These are phyloP conservation scores for Botrytis medusae DNA, from an alignment of 2,329 filamentous ascomycete genomes.

Conservation along the genomic window DNA sequence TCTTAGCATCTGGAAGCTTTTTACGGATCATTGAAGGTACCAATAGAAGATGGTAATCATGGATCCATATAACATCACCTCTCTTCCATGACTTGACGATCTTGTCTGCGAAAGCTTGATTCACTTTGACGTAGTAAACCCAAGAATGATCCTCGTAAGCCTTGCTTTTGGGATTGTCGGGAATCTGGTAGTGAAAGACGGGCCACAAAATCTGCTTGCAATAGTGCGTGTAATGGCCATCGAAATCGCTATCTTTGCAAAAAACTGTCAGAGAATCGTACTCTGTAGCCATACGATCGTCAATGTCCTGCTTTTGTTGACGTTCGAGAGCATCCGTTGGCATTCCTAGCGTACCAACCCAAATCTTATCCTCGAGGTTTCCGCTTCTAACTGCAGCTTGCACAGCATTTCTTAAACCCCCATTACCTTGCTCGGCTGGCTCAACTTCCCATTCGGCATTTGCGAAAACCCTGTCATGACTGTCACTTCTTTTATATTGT, in stretches of 20 bases:
- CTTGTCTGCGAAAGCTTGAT: constrained; percentile 88
- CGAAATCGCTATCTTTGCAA: constrained; percentile 86
- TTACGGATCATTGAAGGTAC: constrained; percentile 88
- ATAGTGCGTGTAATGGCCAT: constrained; percentile 92
- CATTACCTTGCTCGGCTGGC: constrained; percentile 86
- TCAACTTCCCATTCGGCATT: constrained; percentile 81
- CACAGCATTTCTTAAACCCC: constrained; percentile 84
- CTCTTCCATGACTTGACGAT: constrained; percentile 91
- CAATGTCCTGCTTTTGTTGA: constrained; percentile 77
- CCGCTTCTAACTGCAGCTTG: constrained; percentile 72
- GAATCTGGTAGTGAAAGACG: constrained; percentile 97
- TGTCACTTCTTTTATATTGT: constrained; percentile 56
- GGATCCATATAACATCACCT: constrained; percentile 89
- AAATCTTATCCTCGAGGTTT: constrained; percentile 72
- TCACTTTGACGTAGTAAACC: constrained; percentile 90
- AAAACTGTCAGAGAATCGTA: constrained; percentile 82
- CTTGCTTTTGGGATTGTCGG: constrained; percentile 97
- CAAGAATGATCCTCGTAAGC: constrained; percentile 97
- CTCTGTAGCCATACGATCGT: constrained; percentile 76
- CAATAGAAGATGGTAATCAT: constrained; percentile 91
- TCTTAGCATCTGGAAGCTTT: constrained; percentile 87
- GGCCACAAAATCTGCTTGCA: constrained; percentile 98
- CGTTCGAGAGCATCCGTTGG: constrained; percentile 82
- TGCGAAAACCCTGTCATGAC: constrained; percentile 69
- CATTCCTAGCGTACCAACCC: constrained; percentile 91